Base-by-base conservation (phyloP, 2,329 filamentous ascomycete species). In the Hypoxylon sp. region DNA sequence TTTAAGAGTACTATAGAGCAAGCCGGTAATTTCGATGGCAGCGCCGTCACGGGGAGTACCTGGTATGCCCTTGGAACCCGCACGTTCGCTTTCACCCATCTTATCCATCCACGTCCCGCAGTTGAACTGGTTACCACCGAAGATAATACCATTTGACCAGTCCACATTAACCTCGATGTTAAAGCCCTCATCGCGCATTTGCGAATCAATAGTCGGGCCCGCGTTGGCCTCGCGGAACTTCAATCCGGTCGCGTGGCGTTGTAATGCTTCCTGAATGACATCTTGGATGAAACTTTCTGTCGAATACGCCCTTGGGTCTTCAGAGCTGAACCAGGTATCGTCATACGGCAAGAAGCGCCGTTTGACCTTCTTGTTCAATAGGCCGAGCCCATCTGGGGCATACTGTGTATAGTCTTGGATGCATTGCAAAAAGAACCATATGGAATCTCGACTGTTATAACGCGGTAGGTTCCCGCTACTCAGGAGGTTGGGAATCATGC, bases 101-200 rank as follows among this genome's bases (percentile, higher is more conserved):
- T 99, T 99, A 85, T 99, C 96, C 94, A 98, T 98, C 96, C 96
- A 99, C 1, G 96, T 99, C 57, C 96, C 96, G 75, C 97, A 99
- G 80, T 99, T 99, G 81, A 84, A 87, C 77, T 98, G 94, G 76
- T 93, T 98, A 35, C 97, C 96, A 62, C 97, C 96, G 76, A 97
- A 97, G 64, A 99, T 91, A 70, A 99, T 88, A 21, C 96, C 97
- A 4, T 90, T 96, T 32, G 87, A 84, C 95, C 95, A 98, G 78
- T 99, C 95, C 10, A 97, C 93, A 66, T 92, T 88, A 73, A 98
- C 91, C 66, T 96, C 90, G 71, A 97, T 93, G 76, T 98, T 90
- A 84, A 99, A 99, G 0, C 96, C 96, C 75, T 94, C 91, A 3
- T 93, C 87, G 70, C 88, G 92, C 96, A 99, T 99, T 80, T 99